phyloP scores from a whole-genome alignment of 495 filamentous ascomycete genomes.

The Hapsidospora chrysogenum region DNA sequence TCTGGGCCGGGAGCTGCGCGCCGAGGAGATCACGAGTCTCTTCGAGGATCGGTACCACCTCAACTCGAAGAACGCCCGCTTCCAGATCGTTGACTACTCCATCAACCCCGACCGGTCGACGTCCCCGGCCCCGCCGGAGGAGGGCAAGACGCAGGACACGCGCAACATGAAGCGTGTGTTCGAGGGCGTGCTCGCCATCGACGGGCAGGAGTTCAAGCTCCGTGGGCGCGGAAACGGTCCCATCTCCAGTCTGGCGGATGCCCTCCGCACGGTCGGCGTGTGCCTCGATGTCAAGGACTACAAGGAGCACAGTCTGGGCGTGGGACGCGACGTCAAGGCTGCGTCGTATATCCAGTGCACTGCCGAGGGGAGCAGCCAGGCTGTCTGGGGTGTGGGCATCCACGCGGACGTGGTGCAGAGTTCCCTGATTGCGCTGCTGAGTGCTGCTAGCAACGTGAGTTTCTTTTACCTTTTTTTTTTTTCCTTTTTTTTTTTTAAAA shows the following conservation, averaged over 20 bases:
- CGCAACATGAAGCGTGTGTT: conserved; percentile 70
- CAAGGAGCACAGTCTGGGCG: conserved; percentile 87
- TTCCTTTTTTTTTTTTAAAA: not conserved
- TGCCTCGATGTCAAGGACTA: conserved; percentile 89
- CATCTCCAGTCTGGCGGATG: conserved; percentile 74
- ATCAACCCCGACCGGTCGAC: conserved; percentile 72
- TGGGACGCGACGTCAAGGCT: conserved; percentile 66
- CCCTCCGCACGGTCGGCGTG: conserved; percentile 64
- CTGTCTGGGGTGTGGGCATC: conserved; percentile 91
- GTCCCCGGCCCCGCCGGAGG: conserved; percentile 53
- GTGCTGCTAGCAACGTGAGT: conserved; percentile 78
- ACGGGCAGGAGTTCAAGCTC: conserved; percentile 62
- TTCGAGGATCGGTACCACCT: conserved; percentile 82
- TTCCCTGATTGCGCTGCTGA: conserved; percentile 74
- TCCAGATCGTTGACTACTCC: conserved; percentile 80
- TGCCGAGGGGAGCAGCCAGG: conserved; percentile 45
- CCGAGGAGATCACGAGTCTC: conserved; percentile 67
- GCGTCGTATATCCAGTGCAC: conserved; percentile 89
- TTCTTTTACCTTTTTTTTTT: not conserved
- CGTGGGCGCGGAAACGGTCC: conserved; percentile 76
- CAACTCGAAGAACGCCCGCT: conserved; percentile 61
- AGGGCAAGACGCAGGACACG: conserved; percentile 54
- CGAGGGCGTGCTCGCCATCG: conserved; percentile 72
- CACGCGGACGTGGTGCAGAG: conserved; percentile 91
- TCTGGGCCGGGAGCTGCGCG: conserved; percentile 54